Percentiles rank a stretch among this genome's conserved stretches.
Evolutionary conservation across 192 early-diverging fungal species (phyloP).

Genomic region (Coemansia furcata): DNA sequence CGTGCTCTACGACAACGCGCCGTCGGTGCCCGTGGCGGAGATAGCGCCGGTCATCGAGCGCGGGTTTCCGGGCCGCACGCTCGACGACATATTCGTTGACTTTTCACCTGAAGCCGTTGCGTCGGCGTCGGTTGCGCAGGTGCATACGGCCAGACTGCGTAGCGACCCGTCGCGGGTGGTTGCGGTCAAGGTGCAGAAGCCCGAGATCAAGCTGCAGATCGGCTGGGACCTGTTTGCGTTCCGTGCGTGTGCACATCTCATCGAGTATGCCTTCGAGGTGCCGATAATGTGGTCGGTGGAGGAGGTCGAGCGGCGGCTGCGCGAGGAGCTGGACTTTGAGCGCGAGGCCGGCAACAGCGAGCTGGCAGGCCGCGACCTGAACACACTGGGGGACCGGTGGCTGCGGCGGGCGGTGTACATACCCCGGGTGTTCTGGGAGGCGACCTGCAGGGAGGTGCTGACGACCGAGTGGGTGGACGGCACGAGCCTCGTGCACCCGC

Average conservation of each 20-base stretch:
- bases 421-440: constrained; percentile 73
- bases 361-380: constrained; percentile 51
- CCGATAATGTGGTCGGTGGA: constrained; percentile 76
- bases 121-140: constrained; percentile 92
- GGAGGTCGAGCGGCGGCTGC: constrained; percentile 70
- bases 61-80: constrained; percentile 59
- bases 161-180: constrained; percentile 60
- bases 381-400: constrained; percentile 50
- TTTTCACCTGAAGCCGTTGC: constrained; percentile 74
- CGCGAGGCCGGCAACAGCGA: constrained; percentile 82
- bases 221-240: constrained; percentile 77
- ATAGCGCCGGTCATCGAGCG: constrained; percentile 66
- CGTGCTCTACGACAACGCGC: constrained; percentile 78
- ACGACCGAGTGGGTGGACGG: constrained; percentile 91
- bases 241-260: constrained; percentile 56
- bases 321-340: constrained; percentile 85
- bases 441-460: constrained; percentile 69
- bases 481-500: constrained; percentile 61
- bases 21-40: constrained; percentile 61
- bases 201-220: constrained; percentile 81
- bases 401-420: constrained; percentile 64
- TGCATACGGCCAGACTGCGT: constrained; percentile 66
- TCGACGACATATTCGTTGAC: constrained; percentile 65
- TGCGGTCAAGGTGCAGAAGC: constrained; percentile 94
- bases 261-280: constrained; percentile 81